Evolutionary conservation across 1,284 basidiomycete genomes (phyloP), one percentile per base, ranked within the genome.

Genomic region (Cutaneotrichosporon cavernicola): DNA sequence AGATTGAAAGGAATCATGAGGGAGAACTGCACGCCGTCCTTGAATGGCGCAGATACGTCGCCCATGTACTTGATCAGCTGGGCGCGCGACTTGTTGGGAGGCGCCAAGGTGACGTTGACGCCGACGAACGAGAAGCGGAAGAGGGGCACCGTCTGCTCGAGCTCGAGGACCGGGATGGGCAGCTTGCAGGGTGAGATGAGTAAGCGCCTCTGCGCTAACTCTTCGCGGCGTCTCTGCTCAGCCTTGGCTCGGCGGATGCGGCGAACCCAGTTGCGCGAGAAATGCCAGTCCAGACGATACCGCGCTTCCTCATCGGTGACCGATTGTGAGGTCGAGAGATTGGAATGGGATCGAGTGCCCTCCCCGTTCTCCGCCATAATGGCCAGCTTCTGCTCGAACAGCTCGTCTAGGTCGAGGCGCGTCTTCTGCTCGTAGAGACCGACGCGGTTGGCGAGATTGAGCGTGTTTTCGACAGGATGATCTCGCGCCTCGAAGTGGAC

Each of bases 1-100:
- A 98, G 79, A 72, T 94, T 89, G 71, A 97, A 80, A 1, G 96
- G 95, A 5, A 97, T 80, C 65, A 97, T 84, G 34, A 97, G 83
- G 13, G 91, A 89, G 76, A 89, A 97, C 68, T 86, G 74, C 0
- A 88, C 89, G 57, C 87, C 84, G 65, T 87, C 74, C 50, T 94
- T 81, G 79, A 92, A 96, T 1, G 76, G 73, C 1, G 71, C 56
- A 5, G 74, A 79, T 5, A 75, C 71, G 5, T 73, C 70, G 32
- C 76, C 71, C 80, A 81, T 81, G 67, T 89, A 85, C 11, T 87
- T 72, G 18, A 95, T 81, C 36, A 78, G 65, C 50, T 75, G 70
- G 2, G 84, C 76, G 21, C 83, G 80, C 8, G 77, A 66, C 59
- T 77, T 61, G 2, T 78, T 69, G 1, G 92, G 90, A 14, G 83